Base-by-base conservation (phyloP, 2,329 filamentous ascomycete genomes). In the Pseudogymnoascus verrucosus region DNA sequence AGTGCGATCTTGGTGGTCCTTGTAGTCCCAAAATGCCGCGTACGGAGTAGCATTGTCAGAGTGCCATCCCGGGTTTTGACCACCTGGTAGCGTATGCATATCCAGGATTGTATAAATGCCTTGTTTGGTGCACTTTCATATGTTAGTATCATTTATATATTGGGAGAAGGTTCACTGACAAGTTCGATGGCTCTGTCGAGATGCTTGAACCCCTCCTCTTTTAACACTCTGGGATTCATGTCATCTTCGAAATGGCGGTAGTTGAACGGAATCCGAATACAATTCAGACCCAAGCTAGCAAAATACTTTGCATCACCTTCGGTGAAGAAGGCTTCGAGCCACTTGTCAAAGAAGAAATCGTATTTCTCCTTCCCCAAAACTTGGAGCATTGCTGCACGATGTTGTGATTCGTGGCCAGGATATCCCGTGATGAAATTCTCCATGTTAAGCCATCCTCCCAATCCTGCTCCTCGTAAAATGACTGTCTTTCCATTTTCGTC, bases 391-490 rank as follows among this genome's bases (percentile, higher is more conserved):
- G 81, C 78, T 0, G 77, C 77, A 3, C 83, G 80, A 64, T 84
- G 80, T 64, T 84, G 77, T 14, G 76, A 77, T 69, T 86, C 84
- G 61, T 84, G 81, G 26, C 82, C 83, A n/a, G 82, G 76, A 64
- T 80, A 85, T 19, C 84, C 84, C 1, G 81, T 84, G 68, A 86
- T 85, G 75, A 85, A 85, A 70, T 84, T 85, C 71, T 84, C 82
- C 79, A 82, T 83, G 64, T 78, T 78, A 74, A 78, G 76, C 75
- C 75, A 77, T 65, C 76, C 76, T 44, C 74, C 76, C 10, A 78
- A 60, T 39, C 71, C 75, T n/a, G 76, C 72, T 3, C 76, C 76
- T n/a, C 75, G 73, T 4, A 78, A 71, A 7, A 77, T 71, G 37
- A 76, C 68, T 4, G 70, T 67, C 31, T 73, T 73, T 26, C 72